A percentile compares a stretch with the other conserved stretches of the same genome.
Evolutionary conservation across 495 filamentous ascomycete genomes (phyloP).

Genomic region (Xylaria telfairii): DNA sequence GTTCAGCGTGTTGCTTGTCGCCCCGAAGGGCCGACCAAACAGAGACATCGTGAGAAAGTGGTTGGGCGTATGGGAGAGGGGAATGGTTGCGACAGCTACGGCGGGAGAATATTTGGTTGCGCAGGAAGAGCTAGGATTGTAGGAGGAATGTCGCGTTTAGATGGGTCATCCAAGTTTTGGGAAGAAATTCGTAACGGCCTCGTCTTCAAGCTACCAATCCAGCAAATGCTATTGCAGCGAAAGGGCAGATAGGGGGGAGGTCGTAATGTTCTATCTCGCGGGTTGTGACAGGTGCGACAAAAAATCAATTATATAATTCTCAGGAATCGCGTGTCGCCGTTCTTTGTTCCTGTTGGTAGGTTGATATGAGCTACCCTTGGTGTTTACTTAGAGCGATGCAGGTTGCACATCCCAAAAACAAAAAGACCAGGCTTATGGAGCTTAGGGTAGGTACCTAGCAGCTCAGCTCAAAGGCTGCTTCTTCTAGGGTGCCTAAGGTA

Average conservation of each 20-base stretch:
- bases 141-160: background rate
- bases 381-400: slow-evolving; percentile 7
- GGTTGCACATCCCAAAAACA: slow-evolving; percentile 23
- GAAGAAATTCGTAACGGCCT: background rate
- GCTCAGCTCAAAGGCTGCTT: background rate
- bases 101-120: background rate
- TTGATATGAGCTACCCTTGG: background rate
- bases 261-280: background rate
- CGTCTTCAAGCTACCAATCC: background rate
- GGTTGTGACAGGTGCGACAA: background rate
- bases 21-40: slow-evolving; percentile 34
- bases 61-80: background rate
- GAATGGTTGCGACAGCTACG: background rate
- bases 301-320: background rate
- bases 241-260: background rate
- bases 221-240: background rate
- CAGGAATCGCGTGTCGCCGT: background rate
- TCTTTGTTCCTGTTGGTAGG: slow-evolving; percentile 12
- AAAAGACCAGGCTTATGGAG: slow-evolving; percentile 19
- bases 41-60: slow-evolving; percentile 29
- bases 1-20: slow-evolving; percentile 26
- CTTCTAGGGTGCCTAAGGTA: background rate
- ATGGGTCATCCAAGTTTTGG: background rate
- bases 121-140: background rate
- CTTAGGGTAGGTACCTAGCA: no score